A percentile compares a stretch with the other conserved stretches of the same genome.
phyloP scores from a whole-genome alignment of 768 basidiomycete species.

The Stropharia rugosoannulata region DNA sequence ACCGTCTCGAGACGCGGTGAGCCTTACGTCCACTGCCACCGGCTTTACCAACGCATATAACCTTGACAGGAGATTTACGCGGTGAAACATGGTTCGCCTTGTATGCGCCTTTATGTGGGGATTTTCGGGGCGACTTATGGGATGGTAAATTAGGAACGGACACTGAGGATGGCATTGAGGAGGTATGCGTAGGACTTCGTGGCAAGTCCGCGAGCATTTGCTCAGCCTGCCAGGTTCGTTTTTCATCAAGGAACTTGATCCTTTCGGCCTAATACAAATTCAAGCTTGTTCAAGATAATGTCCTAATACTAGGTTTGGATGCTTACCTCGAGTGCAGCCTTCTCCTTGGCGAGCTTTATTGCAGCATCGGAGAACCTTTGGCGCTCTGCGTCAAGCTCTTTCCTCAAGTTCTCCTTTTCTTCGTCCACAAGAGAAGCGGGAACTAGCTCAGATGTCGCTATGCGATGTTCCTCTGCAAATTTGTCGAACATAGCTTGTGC shows the following conservation, averaged over 20 bases:
- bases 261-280: constrained; percentile 52
- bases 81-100: constrained; percentile 33
- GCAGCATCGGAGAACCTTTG: constrained; percentile 63
- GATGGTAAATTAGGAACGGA: constrained; percentile 18
- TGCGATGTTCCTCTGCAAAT: constrained; percentile 45
- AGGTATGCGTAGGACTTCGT: constrained; percentile 36
- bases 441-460: constrained; percentile 40
- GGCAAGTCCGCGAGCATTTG: constrained; percentile 59
- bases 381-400: constrained; percentile 65
- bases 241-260: constrained; percentile 63
- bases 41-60: constrained; percentile 45
- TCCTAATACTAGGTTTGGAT: background rate
- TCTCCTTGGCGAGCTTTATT: constrained; percentile 62
- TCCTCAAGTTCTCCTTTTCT: constrained; percentile 48
- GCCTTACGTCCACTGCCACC: constrained; percentile 40
- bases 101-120: constrained; percentile 31
- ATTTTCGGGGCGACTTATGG: constrained; percentile 30
- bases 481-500: constrained; percentile 57
- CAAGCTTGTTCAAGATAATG: background rate
- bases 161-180: constrained; percentile 13
- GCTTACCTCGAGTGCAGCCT: constrained; percentile 62
- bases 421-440: constrained; percentile 51
- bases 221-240: constrained; percentile 69
- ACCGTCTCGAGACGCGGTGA: constrained; percentile 45
- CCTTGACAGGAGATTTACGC: constrained; percentile 20